phyloP scores from a whole-genome alignment of 768 basidiomycete species.

The Filobasidium floriforme region DNA sequence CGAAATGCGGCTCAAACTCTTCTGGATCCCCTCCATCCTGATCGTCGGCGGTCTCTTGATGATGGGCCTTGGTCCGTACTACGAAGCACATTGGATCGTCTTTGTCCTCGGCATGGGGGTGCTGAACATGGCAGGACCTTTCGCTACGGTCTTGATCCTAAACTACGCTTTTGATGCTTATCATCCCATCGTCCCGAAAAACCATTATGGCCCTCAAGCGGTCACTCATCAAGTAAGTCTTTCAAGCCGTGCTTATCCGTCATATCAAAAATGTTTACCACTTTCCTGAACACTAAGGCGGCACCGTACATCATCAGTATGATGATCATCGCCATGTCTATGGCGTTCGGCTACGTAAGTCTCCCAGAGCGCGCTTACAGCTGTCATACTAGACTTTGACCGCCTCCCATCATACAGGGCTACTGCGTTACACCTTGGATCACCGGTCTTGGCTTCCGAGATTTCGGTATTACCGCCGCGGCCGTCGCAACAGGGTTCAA shows the following conservation, averaged over 20 bases:
- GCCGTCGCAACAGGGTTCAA: no score
- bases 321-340: no score
- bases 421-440: no score
- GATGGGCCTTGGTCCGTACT: constrained; percentile 28
- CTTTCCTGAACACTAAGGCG: no score
- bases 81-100: constrained; percentile 27
- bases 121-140: constrained; percentile 21
- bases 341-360: no score
- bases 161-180: constrained; percentile 26
- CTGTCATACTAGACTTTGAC: no score
- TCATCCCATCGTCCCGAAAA: constrained; percentile 17
- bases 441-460: no score
- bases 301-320: constrained; percentile 18
- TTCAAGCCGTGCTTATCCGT: no score
- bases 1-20: constrained; percentile 25
- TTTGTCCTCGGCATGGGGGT: constrained; percentile 23
- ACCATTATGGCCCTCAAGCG: constrained; percentile 9
- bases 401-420: no score
- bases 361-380: no score
- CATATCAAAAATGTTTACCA: no score
- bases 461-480: no score
- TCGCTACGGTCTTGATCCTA: constrained; percentile 22
- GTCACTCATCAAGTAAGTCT: constrained; percentile 23
- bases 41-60: constrained; percentile 23
- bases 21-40: constrained; percentile 18